Evolutionary conservation across 176 grass and related monocot genomes (phyloP), one percentile per base, ranked within the genome.

Genomic region (Microstegium vimineum): DNA sequence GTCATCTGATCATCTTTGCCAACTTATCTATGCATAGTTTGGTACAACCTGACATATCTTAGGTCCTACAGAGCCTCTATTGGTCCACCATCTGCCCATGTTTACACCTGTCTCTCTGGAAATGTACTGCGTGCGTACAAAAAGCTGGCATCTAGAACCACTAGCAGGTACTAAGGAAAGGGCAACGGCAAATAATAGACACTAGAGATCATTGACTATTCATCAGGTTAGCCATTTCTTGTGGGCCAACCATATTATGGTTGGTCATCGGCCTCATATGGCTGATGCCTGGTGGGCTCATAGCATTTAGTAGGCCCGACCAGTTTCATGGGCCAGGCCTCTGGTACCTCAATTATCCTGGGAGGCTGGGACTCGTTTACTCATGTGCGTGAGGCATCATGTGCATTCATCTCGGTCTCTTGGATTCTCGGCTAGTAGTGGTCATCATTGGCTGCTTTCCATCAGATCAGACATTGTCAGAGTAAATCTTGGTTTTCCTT

Each of bases 101-200:
- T 66, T 66, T 90, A 84, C 80, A 86, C 76, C 80, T 87, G 80
- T 84, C 84, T 84, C 67, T 84, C 82, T 52, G 62, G 52, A 61
- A 73, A 83, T 77, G 80, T 83, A 84, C 71, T 89, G 72, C 61
- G 37, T 52, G 66, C 42, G 14, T 45, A 81, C 71, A 81, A 81
- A 73, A 86, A 73, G 63, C 75, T 79, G 80, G 75, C 45, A 5
- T 80, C 27, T 71, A 78, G 80, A 83, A 66, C 73, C 62, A 88
- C 75, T 81, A 81, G 80, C 63, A 71, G 57, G 63, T 25, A 80
- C 79, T 33, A 31, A 69, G 79, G 43, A 88, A 81, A 87, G 77
- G 76, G 64, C 31, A 81, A 87, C 73, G 76, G 64, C 31, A 84
- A 70, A 74, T 73, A 77, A 82, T 78, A n/a, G 65, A 73, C 56